A percentile compares a stretch with the other conserved stretches of the same genome.
These are phyloP conservation scores for Tuber indicum DNA, from an alignment of 495 filamentous ascomycete genomes.

Conservation along the genomic window DNA sequence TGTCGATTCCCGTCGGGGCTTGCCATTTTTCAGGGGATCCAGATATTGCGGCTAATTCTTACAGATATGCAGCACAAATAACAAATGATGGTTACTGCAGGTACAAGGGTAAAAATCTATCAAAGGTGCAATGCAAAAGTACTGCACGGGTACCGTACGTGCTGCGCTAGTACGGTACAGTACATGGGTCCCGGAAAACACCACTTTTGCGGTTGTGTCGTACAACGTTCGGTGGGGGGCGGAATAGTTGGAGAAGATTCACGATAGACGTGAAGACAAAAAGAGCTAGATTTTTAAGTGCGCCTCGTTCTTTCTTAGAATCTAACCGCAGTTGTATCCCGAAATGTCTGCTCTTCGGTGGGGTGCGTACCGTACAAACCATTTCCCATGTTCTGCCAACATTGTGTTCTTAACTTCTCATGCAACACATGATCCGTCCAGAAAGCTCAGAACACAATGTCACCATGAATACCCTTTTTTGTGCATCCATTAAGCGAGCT, in stretches of 20 bases:
- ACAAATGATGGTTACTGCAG: background rate
- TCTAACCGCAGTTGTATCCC: background rate
- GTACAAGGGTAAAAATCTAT: background rate
- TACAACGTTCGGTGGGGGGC: background rate
- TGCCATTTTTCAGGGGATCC: background rate
- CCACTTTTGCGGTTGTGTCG: background rate
- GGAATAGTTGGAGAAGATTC: background rate
- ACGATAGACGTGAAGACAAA: background rate
- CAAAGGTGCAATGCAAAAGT: background rate
- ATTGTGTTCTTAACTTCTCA: background rate
- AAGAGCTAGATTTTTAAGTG: background rate
- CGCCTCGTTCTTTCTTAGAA: background rate
- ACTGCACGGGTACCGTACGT: background rate
- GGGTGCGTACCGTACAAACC: background rate
- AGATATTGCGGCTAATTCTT: background rate
- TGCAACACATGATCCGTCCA: background rate
- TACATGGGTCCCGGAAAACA: background rate
- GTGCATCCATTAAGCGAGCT: background rate
- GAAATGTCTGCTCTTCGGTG: background rate
- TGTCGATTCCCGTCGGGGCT: background rate
- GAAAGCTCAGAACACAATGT: background rate
- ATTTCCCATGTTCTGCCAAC: background rate
- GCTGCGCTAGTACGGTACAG: no score
- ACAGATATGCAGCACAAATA: background rate
- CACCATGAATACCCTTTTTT: background rate